Evolutionary conservation across 495 filamentous ascomycete genomes (phyloP).

Genomic region (Lasiosphaeriaceae sp.): DNA sequence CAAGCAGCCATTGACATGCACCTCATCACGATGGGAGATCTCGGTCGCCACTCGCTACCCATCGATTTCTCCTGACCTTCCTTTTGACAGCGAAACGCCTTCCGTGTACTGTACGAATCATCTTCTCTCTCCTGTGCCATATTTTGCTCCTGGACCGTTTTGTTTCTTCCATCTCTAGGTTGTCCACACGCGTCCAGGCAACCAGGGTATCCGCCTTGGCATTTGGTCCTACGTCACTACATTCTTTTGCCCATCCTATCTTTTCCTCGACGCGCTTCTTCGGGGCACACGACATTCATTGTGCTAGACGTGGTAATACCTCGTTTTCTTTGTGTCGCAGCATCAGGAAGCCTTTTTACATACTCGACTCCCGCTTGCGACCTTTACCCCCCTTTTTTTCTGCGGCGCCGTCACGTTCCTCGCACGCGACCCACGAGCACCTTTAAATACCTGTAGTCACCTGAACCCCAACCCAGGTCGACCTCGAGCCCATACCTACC

Average conservation of each 20-base stretch:
- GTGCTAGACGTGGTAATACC: neutral
- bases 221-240: neutral
- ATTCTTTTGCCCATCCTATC: neutral
- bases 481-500: neutral
- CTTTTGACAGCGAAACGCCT: neutral
- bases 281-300: neutral
- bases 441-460: too few species aligned
- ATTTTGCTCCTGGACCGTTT: neutral
- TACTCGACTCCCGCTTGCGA: neutral
- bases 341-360: too few species aligned
- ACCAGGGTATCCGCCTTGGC: neutral
- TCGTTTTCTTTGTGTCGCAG: neutral
- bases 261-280: neutral
- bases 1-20: neutral
- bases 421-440: neutral
- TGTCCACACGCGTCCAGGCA: neutral
- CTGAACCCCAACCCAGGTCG: neutral
- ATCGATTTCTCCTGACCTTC: constrained; percentile 12
- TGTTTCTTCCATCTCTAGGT: too few species aligned
- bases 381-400: neutral
- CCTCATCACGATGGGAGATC: neutral
- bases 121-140: neutral
- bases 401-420: neutral
- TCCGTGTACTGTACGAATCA: neutral
- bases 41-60: constrained; percentile 9